Evolutionary conservation across 768 basidiomycete species (phyloP).

Genomic region (Mycena belliarum): DNA sequence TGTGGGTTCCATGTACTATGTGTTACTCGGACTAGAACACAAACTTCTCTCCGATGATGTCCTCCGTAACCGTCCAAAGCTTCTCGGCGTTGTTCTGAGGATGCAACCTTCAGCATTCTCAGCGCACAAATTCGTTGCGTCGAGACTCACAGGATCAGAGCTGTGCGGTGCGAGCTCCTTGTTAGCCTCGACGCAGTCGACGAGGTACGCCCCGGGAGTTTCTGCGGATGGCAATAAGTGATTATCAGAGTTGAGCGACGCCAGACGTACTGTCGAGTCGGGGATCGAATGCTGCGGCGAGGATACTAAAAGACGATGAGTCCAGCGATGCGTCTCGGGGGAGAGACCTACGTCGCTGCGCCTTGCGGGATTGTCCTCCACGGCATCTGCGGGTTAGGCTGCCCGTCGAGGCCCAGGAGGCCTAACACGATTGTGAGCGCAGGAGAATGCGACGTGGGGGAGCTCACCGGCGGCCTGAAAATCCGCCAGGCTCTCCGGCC

Average conservation of each 20-base stretch:
- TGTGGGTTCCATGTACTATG: no score
- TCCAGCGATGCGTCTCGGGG: background rate
- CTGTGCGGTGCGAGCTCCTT: background rate
- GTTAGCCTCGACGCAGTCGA: background rate
- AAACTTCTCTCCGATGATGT: constrained; percentile 1
- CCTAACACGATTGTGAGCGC: background rate
- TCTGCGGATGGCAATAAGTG: background rate
- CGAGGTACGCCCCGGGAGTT: background rate
- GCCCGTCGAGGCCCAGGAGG: background rate
- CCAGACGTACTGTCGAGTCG: background rate
- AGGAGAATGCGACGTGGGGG: background rate
- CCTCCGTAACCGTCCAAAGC: constrained; percentile 8
- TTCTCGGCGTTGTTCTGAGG: background rate
- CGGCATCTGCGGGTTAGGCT: background rate
- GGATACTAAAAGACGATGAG: background rate
- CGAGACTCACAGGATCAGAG: background rate
- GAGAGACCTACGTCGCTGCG: constrained; percentile 1
- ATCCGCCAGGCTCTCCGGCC: background rate
- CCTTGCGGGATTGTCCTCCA: constrained; percentile 13
- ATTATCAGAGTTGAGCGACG: background rate
- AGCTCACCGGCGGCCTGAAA: background rate
- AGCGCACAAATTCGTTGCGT: background rate
- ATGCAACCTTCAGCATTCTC: background rate
- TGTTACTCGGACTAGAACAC: no score
- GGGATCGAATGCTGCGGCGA: constrained; percentile 8